These are phyloP conservation scores for Neurospora sp. DNA, from an alignment of 2,329 filamentous ascomycete genomes.

Conservation along the genomic window DNA sequence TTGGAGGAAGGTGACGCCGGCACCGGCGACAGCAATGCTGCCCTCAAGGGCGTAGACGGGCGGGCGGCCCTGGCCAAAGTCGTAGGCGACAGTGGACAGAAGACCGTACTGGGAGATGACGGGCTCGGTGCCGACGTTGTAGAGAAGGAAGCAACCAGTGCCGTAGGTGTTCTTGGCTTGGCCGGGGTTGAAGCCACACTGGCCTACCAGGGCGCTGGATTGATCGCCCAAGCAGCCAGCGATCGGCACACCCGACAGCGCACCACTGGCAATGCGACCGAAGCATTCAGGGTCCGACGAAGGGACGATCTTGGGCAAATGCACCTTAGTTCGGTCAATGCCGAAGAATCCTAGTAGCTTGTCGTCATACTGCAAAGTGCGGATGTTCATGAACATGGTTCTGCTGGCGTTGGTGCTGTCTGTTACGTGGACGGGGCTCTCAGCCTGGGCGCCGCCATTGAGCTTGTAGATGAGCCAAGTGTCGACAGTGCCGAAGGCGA, in stretches of 20 bases:
- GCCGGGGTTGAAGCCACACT: slow-evolving; percentile 73
- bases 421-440: slow-evolving; percentile 60
- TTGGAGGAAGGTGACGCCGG: slow-evolving; percentile 65
- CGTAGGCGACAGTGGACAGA: slow-evolving; percentile 77
- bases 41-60: slow-evolving; percentile 77
- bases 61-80: slow-evolving; percentile 51
- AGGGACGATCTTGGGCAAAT: slow-evolving; percentile 72
- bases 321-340: slow-evolving; percentile 56
- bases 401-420: slow-evolving; percentile 81
- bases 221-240: slow-evolving; percentile 83
- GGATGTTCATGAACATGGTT: slow-evolving; percentile 91
- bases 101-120: slow-evolving; percentile 78
- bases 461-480: slow-evolving; percentile 80
- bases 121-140: slow-evolving; percentile 77
- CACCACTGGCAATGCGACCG: slow-evolving; percentile 54
- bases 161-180: slow-evolving; percentile 88
- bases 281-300: slow-evolving; percentile 68
- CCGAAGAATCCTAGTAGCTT: slow-evolving; percentile 69
- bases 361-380: slow-evolving; percentile 70
- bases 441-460: slow-evolving; percentile 58
- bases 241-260: slow-evolving; percentile 60
- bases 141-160: slow-evolving; percentile 80
- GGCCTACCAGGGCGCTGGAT: slow-evolving; percentile 75
- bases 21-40: slow-evolving; percentile 72
- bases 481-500: slow-evolving; percentile 82